Evolutionary conservation across 345 rosid genomes (phyloP), one percentile per base, ranked within the genome.

Genomic region (Salix caprea): DNA sequence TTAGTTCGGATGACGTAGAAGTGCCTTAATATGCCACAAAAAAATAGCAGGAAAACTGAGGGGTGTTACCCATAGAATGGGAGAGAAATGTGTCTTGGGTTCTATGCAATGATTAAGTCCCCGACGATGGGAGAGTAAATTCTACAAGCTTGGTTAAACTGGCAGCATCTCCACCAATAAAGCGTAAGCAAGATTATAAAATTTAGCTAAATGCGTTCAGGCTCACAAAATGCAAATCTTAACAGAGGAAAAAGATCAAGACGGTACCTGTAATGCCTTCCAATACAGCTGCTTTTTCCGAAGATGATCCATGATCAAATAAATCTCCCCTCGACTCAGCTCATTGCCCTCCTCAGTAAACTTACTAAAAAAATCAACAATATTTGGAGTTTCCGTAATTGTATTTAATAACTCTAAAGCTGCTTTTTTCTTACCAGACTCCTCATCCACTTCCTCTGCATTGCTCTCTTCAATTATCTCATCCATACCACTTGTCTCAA

Each of bases 311-410:
- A 56, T 12, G 58, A 73, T 67, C 21, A 54, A 5, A 34, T 26
- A 36, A 68, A 78, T 28, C n/a, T 46, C 72, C 4, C 26, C 9
- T 40, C 9, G 15, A 48, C 58, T 60, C 56, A 78, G 30, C 40
- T 66, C 52, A 11, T 73, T 66, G 50, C 81, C 76, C 60, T 66
- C 30, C 46, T 78, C 67, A 1, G 36, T 76, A 60, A 65, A 66
- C 10, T 56, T 54, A 7, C 40, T 13, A 16, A 73, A 23, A 78
- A 66, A 24, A 54, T 66, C 44, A 21, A 3, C n/a, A 16, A 72
- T 1, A 67, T 11, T 40, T 26, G 67, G 44, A 30, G 18, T 21
- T 23, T 14, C 58, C 14, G n/a, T 40, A 19, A 78, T 54, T 32
- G 81, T 37, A 37, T 66, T n/a, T 67, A 78, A 14, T 28, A 78